Percentiles rank a stretch among this genome's conserved stretches.
phyloP scores from a whole-genome alignment of 164 flowering plant genomes.

The Malania oleifera region DNA sequence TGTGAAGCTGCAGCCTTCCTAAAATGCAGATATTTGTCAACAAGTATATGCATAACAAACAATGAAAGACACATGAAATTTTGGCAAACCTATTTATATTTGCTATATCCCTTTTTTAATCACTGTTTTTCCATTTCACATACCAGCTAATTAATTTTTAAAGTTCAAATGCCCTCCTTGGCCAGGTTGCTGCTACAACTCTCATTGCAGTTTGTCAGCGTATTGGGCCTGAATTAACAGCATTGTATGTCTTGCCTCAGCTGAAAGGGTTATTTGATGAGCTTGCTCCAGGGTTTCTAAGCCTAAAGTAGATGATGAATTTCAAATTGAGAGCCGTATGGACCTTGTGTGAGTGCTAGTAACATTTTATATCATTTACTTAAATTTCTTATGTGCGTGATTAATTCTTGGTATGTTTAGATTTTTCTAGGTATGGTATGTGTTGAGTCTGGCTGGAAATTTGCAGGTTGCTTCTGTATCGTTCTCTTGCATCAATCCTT shows the following conservation, averaged over 20 bases:
- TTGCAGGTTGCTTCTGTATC: slow-evolving; percentile 84
- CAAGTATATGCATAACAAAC: too few species aligned
- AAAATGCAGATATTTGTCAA: too few species aligned
- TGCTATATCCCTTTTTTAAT: background rate
- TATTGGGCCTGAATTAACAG: slow-evolving; percentile 82
- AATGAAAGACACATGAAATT: too few species aligned
- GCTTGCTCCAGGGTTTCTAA: slow-evolving; percentile 51
- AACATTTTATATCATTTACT: slow-evolving; percentile 6
- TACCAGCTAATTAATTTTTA: background rate
- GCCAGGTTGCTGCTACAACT: slow-evolving; percentile 79
- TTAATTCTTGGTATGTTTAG: background rate
- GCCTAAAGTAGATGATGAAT: slow-evolving; percentile 36
- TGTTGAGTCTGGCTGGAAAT: slow-evolving; percentile 9
- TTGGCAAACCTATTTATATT: too few species aligned
- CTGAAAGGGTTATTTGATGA: slow-evolving; percentile 87
- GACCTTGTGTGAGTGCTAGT: slow-evolving; percentile 79
- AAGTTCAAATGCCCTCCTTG: background rate
- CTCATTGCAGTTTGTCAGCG: slow-evolving; percentile 67
- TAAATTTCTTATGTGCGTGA: background rate
- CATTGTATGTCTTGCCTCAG: slow-evolving; percentile 73
- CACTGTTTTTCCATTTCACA: background rate
- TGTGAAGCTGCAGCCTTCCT: too few species aligned
- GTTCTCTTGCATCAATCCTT: slow-evolving; percentile 86
- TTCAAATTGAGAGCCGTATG: slow-evolving; percentile 57
- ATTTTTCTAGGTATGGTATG: background rate